phyloP scores from a whole-genome alignment of 768 basidiomycete genomes.

The Amanita muscaria region DNA sequence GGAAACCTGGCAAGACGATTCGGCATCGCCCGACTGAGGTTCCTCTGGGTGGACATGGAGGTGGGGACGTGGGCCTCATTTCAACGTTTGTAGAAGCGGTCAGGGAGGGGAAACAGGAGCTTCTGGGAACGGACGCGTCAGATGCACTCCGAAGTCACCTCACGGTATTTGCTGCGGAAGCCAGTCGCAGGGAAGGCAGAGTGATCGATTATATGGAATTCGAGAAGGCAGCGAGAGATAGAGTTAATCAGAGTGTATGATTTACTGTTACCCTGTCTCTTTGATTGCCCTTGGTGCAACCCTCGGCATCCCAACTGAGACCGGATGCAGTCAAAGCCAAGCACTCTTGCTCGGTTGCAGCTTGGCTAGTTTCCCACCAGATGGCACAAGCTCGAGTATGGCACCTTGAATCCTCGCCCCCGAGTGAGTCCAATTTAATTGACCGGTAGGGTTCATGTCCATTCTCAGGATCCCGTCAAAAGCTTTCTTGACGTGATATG shows the following conservation, averaged over 20 bases:
- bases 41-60: constrained; percentile 62
- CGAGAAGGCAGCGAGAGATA: constrained; percentile 39
- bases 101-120: constrained; percentile 47
- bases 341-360: too few relatives aligned
- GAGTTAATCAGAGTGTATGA: constrained; percentile 7
- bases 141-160: constrained; percentile 74
- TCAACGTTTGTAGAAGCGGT: constrained; percentile 71
- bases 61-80: constrained; percentile 76
- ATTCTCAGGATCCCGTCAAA: too few relatives aligned
- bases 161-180: constrained; percentile 83
- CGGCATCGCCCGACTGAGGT: constrained; percentile 45
- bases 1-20: constrained; percentile 35
- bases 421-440: too few relatives aligned
- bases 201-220: constrained; percentile 67
- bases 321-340: too few relatives aligned
- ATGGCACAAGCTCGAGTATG: too few relatives aligned
- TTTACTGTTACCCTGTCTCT: too few relatives aligned
- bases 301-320: too few relatives aligned
- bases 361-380: too few relatives aligned
- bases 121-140: constrained; percentile 55
- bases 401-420: too few relatives aligned
- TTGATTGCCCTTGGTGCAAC: not conserved
- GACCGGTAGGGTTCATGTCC: too few relatives aligned
- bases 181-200: constrained; percentile 56
- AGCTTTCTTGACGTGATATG: not conserved